Percentiles rank a stretch among this genome's conserved stretches.
These are phyloP conservation scores for Buddleja alternifolia DNA, from an alignment of 257 asterid genomes.

Conservation along the genomic window DNA sequence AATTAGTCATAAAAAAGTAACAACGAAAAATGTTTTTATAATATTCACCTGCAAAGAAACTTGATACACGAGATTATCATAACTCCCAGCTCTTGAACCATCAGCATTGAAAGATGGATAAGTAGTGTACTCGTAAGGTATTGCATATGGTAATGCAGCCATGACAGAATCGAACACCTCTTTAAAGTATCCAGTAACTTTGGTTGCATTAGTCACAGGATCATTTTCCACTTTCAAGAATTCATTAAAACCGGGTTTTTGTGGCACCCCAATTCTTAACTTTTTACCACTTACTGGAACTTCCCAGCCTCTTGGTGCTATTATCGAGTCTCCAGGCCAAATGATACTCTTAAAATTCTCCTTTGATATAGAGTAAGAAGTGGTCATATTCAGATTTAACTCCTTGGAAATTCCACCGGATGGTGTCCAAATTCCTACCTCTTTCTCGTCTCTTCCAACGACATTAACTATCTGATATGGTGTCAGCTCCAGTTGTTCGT, in stretches of 20 bases:
- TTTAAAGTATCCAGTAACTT: constrained; percentile 40
- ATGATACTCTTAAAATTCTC: constrained; percentile 27
- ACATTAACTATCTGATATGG: constrained; percentile 34
- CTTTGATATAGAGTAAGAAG: background rate
- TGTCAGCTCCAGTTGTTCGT: constrained; percentile 30
- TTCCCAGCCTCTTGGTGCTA: constrained; percentile 55
- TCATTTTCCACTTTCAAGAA: constrained; percentile 36
- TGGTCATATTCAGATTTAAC: too few species aligned
- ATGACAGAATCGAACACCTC: constrained; percentile 47
- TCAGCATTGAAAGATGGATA: constrained; percentile 29
- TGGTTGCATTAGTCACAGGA: constrained; percentile 24
- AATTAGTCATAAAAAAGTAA: background rate
- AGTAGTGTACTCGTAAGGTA: constrained; percentile 39
- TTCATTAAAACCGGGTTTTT: constrained; percentile 41
- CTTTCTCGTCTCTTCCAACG: constrained; percentile 33
- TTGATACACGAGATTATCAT: constrained; percentile 53
- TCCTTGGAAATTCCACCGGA: background rate
- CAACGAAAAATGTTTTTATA: background rate
- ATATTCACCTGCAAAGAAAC: constrained; percentile 44
- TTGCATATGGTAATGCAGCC: constrained; percentile 39
- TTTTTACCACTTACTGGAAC: constrained; percentile 32
- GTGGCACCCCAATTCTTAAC: constrained; percentile 46
- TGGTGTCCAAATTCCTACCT: constrained; percentile 45
- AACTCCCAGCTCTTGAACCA: constrained; percentile 42
- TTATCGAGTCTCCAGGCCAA: constrained; percentile 55